phyloP scores from a whole-genome alignment of 2,329 filamentous ascomycete species.

The Xenoacremonium recifei region DNA sequence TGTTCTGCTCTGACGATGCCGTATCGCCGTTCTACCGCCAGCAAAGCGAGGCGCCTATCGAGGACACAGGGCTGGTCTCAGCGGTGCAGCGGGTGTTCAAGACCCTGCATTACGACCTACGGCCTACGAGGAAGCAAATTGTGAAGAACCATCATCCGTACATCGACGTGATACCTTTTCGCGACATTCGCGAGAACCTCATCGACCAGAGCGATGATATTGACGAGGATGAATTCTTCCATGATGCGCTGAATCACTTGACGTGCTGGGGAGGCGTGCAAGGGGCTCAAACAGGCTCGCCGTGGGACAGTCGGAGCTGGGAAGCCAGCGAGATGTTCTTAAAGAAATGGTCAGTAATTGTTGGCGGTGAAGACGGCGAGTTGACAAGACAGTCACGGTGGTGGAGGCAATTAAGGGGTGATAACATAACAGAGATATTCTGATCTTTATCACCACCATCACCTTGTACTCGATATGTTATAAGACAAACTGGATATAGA shows the following conservation, averaged over 20 bases:
- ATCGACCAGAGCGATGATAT: constrained; percentile 19
- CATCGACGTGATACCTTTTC: constrained; percentile 26
- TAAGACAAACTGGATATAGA: too few relatives aligned
- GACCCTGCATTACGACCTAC: constrained; percentile 24
- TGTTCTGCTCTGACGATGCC: constrained; percentile 25
- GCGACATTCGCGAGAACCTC: constrained; percentile 24
- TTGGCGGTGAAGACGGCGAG: constrained; percentile 28
- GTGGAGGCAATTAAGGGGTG: constrained; percentile 27
- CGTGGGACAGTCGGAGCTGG: constrained; percentile 30
- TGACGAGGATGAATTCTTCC: constrained; percentile 29
- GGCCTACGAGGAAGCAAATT: constrained; percentile 25
- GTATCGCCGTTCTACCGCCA: constrained; percentile 23
- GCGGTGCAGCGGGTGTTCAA: constrained; percentile 20
- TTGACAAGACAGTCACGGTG: constrained; percentile 27
- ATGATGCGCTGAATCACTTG: constrained; percentile 26
- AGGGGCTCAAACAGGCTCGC: constrained; percentile 24
- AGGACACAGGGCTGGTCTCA: constrained; percentile 12
- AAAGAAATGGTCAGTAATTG: constrained; percentile 26
- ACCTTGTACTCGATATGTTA: too few relatives aligned
- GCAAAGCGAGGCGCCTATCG: constrained; percentile 10
- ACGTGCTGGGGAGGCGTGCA: constrained; percentile 27
- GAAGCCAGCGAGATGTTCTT: constrained; percentile 28
- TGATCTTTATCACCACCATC: too few relatives aligned
- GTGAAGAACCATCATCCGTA: constrained; percentile 24
- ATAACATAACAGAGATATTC: constrained; percentile 18